Base-by-base conservation (phyloP, 768 basidiomycete species). In the Podaxis sp. region DNA sequence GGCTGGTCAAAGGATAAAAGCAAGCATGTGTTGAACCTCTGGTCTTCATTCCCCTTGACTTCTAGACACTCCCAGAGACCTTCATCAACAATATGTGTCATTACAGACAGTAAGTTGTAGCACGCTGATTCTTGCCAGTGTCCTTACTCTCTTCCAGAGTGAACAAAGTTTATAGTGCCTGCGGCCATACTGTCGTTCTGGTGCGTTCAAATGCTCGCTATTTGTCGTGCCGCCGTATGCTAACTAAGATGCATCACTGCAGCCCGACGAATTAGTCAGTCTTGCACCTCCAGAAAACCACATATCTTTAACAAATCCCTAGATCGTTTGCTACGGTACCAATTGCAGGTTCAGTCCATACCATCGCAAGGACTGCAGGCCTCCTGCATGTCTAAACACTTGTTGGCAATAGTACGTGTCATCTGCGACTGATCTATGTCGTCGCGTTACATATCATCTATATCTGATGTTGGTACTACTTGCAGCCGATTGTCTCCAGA, bases 401-500 rank as follows among this genome's bases (percentile, higher is more conserved):
- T 64, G 63, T 15, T 56, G 58, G 58, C 63, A 64, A 60, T 46
- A 56, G 63, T 64, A 52, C 36, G 59, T 64, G 13, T 24, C 19
- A 27, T 27, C 22, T 33, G 33, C 33, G 8, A 33, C 9, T 33
- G 33, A 33, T 33, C 38, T 12, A 12, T 8, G 29, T 40, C 11
- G 15, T 55, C 22, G n/a, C 40, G 6, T 41, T 36, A 19, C 33
- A 5, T 19, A 19, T 33, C 17, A 4, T 2, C 37, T 17, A 12
- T 50, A 22, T 56, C 47, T 55, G 43, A 49, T 33, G 4, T 19
- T 37, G 24, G n/a, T 17, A 12, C 27, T 6, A 24, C 43, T 49
- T 22, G 25, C 36, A 62, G 61, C 24, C 61, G 61, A 3, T 33
- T 38, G 37, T 33, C 12, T 5, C 61, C 61, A 46, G 54, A 62